Base-by-base conservation (phyloP, 352 stramenopile species). In the Pythium chondricola region DNA sequence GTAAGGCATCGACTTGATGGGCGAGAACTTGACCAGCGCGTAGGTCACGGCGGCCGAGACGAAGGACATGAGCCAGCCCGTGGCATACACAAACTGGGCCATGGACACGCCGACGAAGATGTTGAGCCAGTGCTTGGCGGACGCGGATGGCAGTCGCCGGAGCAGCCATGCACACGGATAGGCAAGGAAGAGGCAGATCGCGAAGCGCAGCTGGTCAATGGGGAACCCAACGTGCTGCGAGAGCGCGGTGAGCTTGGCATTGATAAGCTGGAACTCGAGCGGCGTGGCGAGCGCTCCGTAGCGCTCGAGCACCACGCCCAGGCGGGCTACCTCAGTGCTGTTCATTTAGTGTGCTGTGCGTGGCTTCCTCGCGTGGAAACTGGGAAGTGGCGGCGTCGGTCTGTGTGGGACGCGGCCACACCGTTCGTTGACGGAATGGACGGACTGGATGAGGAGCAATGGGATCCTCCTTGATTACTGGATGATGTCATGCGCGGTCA, bases 21-120 rank as follows among this genome's bases (percentile, higher is more conserved):
- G 80, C 0, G 56, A 65, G 32, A 83, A 75, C 43, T 64, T 64
- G 52, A 97, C 85, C 46, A 98, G 74, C 16, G 75, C 48, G 65
- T 98, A 98, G 22, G 88, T 95, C 17, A 97, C 48, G 6, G 92
- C 48, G 2, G 85, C 81, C 50, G 89, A 92, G 36, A 98, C 63
- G 24, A 98, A 74, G 44, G 96, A 97, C 67, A 98, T 93, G 33
- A 98, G 83, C 94, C 95, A 98, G n/a, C 78, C 71, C 0, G 74
- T 69, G 32, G 90, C 89, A 55, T 95, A 71, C 11, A 96, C 95
- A 58, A 97, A 97, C 63, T 98, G 94, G 14, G 97, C 88, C 20
- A 98, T 76, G 43, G 83, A 92, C 9, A 97, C 71, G 33, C 95
- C 95, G 18, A 97, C 69, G 20, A 90, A 42, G 32, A 98, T 86